Percentiles rank a stretch among this genome's conserved stretches.
Conservation (phyloP, 2,329 filamentous ascomycete species). For the Xylariomycetidae sp. region DNA sequence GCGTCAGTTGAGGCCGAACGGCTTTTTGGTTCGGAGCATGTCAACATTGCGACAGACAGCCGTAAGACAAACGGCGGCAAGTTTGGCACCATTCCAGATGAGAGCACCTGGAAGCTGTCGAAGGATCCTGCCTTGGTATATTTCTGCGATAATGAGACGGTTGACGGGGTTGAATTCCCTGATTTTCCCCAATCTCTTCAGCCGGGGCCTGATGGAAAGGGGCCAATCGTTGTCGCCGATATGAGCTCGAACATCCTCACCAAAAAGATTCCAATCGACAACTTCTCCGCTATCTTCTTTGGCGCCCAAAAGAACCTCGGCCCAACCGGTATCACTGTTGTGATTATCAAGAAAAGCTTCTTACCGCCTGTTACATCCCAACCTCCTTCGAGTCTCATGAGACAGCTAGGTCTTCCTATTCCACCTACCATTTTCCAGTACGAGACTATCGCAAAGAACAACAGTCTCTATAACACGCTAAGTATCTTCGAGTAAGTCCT, state of each 20-base stretch:
- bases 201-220: conserved; percentile 52
- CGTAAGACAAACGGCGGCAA: conserved; percentile 67
- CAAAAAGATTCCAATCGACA: conserved; percentile 67
- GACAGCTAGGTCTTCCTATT: conserved; percentile 70
- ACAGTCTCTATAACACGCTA: conserved; percentile 92
- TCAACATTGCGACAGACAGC: conserved; percentile 74
- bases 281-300: conserved; percentile 83
- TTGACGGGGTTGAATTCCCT: conserved; percentile 89
- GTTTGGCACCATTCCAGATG: conserved; percentile 68
- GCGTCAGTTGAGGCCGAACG: conserved; percentile 77
- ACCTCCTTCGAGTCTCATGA: conserved; percentile 64
- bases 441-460: conserved; percentile 83
- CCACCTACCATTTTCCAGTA: conserved; percentile 79
- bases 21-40: conserved; percentile 69
- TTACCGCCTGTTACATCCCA: conserved; percentile 63
- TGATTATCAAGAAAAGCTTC: conserved; percentile 76
- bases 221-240: conserved; percentile 79
- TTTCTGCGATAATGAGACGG: conserved; percentile 91
- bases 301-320: conserved; percentile 95
- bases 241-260: conserved; percentile 95
- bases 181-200: conserved; percentile 61
- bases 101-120: conserved; percentile 71
- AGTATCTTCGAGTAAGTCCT: conserved; percentile 76
- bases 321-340: conserved; percentile 78
- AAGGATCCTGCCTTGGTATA: conserved; percentile 72